Conservation (phyloP, 768 basidiomycete genomes). For the Tulasnella sp. region DNA sequence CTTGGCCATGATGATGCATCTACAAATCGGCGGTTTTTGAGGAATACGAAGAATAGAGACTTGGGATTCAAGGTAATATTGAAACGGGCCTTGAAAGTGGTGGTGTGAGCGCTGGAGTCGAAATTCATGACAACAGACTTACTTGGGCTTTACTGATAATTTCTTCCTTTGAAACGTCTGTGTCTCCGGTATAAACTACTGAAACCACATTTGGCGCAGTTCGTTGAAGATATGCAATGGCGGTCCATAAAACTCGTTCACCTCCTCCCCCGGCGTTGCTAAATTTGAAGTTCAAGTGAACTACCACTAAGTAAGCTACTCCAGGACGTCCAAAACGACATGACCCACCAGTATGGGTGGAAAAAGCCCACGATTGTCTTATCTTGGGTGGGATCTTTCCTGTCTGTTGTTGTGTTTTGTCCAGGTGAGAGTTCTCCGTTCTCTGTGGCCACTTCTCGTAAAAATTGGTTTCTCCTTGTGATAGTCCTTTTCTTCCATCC, state of each 20-base stretch:
- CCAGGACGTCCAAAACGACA: background rate
- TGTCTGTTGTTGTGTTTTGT: too few relatives aligned
- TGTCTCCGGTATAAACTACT: slow-evolving; percentile 84
- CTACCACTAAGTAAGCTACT: too few relatives aligned
- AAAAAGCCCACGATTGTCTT: slow-evolving; percentile 62
- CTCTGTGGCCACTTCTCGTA: background rate
- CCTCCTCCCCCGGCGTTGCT: slow-evolving; percentile 97
- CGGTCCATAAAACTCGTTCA: slow-evolving; percentile 90
- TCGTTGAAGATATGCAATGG: slow-evolving; percentile 62
- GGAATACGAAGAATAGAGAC: slow-evolving; percentile 68
- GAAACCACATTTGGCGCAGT: slow-evolving; percentile 50
- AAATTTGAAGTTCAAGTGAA: slow-evolving; percentile 12
- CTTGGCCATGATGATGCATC: slow-evolving; percentile 73
- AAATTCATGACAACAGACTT: background rate
- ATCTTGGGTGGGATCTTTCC: too few relatives aligned
- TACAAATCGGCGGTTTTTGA: slow-evolving; percentile 53
- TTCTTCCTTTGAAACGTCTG: slow-evolving; percentile 59
- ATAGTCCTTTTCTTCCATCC: background rate
- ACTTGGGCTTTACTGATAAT: slow-evolving; percentile 79
- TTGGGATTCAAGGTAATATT: slow-evolving; percentile 55
- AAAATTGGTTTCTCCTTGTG: too few relatives aligned
- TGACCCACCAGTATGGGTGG: slow-evolving; percentile 84
- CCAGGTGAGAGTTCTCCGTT: background rate
- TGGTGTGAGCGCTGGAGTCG: background rate
- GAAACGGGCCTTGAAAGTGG: slow-evolving; percentile 52